Evolutionary conservation across 2,329 filamentous ascomycete species (phyloP).

Genomic region (Curvularia sp.): DNA sequence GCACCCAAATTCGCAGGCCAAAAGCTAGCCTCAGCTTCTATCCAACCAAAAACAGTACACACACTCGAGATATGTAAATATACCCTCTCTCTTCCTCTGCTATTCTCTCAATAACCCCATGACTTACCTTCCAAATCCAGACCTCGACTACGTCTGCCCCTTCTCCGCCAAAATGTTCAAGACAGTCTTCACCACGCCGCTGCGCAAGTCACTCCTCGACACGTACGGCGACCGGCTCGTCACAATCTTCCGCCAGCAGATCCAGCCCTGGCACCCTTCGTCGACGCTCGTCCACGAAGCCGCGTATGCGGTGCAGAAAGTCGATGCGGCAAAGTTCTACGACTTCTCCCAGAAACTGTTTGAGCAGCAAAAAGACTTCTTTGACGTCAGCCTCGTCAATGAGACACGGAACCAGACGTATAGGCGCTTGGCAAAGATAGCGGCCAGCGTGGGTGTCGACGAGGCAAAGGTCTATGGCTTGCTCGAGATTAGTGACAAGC

Average conservation of each 20-base stretch:
- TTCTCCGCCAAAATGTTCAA: slow-evolving; percentile 78
- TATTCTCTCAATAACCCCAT: background rate
- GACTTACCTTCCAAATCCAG: slow-evolving; percentile 43
- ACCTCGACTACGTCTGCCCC: slow-evolving; percentile 92
- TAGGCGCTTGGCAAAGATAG: slow-evolving; percentile 77
- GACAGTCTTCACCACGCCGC: slow-evolving; percentile 68
- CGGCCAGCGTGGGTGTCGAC: slow-evolving; percentile 71
- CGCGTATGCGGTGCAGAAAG: slow-evolving; percentile 76
- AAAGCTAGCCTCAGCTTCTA: slow-evolving; percentile 62
- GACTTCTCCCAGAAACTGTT: slow-evolving; percentile 75
- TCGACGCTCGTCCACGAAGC: slow-evolving; percentile 77
- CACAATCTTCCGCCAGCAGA: slow-evolving; percentile 86
- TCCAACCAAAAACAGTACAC: slow-evolving; percentile 57
- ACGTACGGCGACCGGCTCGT: slow-evolving; percentile 68
- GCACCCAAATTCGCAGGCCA: slow-evolving; percentile 79
- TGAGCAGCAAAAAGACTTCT: slow-evolving; percentile 75
- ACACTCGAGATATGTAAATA: slow-evolving; percentile 62
- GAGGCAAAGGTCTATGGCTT: slow-evolving; percentile 73
- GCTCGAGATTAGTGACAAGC: slow-evolving; percentile 72
- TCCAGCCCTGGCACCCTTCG: slow-evolving; percentile 94
- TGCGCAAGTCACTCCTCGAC: slow-evolving; percentile 72
- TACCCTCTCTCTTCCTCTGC: background rate
- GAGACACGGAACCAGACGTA: slow-evolving; percentile 89
- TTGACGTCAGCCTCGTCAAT: slow-evolving; percentile 82
- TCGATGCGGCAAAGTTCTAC: slow-evolving; percentile 78